Evolutionary conservation across 148 eudicot genomes (phyloP), one percentile per base, ranked within the genome.

Genomic region (Rhododendron ovatum): DNA sequence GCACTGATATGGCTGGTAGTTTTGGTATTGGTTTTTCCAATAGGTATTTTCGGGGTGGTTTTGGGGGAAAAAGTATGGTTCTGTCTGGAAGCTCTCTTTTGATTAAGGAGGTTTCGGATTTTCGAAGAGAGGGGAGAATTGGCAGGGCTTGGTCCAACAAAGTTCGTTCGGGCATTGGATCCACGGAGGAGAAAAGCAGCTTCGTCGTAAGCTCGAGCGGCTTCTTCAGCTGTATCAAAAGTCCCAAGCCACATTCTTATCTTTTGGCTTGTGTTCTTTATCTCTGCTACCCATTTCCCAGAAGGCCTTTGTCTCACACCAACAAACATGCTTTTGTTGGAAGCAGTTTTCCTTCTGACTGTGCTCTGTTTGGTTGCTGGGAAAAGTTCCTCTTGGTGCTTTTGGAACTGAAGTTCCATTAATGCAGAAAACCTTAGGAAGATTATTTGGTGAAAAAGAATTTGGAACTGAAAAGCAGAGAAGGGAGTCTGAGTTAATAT

Each of bases 261-360:
- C 86, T 94, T 91, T 80, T 92, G 92, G 12, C 91, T 94, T 2
- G 93, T 94, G 92, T 94, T 90, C 86, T 94, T 94, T 39, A 94
- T 94, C 77, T 94, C 95, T 17, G 96, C 95, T 4, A 94, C 96
- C 96, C 96, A 94, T 91, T 90, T 92, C 15, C 96, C 96, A 0
- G 94, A 91, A 4, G 95, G 93, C 78, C 95, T 91, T 77, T 94
- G 96, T 90, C 96, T 90, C 37, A 94, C 96, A 14, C 96, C 96
- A 8, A 94, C 90, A 90, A 90, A 94, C 89, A 91, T 92, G 88
- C 83, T 90, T 65, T 87, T 90, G 86, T 74, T 86, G 57, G 76
- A 33, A 71, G 37, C n/a, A 11, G 57, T 55, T 78, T 26, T 82
- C 12, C 35, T 76, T 78, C 84, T 84, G 84, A 86, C 51, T 79